Conservation (phyloP, 495 filamentous ascomycete genomes). For the Penicillium chermesinum region DNA sequence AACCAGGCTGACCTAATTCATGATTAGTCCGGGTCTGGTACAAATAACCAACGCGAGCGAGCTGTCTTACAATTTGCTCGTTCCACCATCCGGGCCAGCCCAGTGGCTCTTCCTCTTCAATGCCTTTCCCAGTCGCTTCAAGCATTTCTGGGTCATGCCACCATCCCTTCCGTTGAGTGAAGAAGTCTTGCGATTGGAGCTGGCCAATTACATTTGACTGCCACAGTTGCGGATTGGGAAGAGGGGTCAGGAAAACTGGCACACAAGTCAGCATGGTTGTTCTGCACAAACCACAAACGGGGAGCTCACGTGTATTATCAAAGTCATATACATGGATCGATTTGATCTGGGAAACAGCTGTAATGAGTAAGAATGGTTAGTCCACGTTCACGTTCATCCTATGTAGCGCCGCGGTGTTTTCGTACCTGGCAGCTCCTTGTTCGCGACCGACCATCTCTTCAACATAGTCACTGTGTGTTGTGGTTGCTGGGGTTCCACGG, state of each 20-base stretch:
- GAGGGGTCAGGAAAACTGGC: slow-evolving; percentile 80
- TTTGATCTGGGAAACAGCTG: slow-evolving; percentile 63
- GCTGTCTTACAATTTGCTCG: slow-evolving; percentile 63
- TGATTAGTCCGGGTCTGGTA: slow-evolving; percentile 24
- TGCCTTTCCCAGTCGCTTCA: slow-evolving; percentile 76
- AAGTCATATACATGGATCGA: slow-evolving; percentile 95
- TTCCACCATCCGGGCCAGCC: slow-evolving; percentile 98
- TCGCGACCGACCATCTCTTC: slow-evolving; percentile 73
- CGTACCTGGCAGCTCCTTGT: slow-evolving; percentile 63
- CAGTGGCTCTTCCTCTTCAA: slow-evolving; percentile 73
- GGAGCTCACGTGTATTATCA: slow-evolving; percentile 80
- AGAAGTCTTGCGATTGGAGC: slow-evolving; percentile 66
- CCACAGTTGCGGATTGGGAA: slow-evolving; percentile 90
- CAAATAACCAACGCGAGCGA: background rate
- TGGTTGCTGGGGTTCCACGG: background rate
- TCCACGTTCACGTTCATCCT: slow-evolving; percentile 2
- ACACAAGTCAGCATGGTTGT: slow-evolving; percentile 9
- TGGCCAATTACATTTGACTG: slow-evolving; percentile 69
- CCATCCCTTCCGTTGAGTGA: slow-evolving; percentile 89
- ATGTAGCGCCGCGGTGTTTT: background rate
- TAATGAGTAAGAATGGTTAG: slow-evolving; percentile 2
- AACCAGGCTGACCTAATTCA: slow-evolving; percentile 63
- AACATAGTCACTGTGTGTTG: slow-evolving; percentile 65
- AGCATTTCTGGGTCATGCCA: slow-evolving; percentile 92
- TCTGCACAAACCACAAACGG: background rate